Conservation (phyloP, 495 filamentous ascomycete genomes). For the Hypoxylon trugodes region DNA sequence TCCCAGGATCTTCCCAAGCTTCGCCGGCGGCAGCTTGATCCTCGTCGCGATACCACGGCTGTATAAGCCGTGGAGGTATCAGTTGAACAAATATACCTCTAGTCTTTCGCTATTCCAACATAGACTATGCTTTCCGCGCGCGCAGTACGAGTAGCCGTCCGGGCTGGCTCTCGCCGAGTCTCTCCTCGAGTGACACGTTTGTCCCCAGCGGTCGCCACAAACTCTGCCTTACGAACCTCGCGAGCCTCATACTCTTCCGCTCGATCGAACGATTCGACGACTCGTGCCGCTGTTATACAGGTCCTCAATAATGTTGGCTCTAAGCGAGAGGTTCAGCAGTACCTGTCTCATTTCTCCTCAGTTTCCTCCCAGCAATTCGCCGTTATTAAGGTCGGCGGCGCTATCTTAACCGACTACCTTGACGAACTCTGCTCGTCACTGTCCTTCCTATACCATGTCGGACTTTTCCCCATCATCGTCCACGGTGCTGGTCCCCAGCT, state of each 20-base stretch:
- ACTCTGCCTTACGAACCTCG: conserved; percentile 39
- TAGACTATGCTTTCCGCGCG: conserved; percentile 30
- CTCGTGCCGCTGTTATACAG: conserved; percentile 90
- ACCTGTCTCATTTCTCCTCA: conserved; percentile 96
- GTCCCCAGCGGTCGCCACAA: conserved; percentile 36
- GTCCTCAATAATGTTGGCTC: conserved; percentile 95
- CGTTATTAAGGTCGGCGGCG: conserved; percentile 98
- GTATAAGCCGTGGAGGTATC: conserved; percentile 38
- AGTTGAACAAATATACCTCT: conserved; percentile 13
- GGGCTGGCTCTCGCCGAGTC: conserved; percentile 55
- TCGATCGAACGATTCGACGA: conserved; percentile 60
- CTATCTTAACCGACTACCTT: conserved; percentile 94
- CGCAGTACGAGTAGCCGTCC: conserved; percentile 42
- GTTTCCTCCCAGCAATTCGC: conserved; percentile 98
- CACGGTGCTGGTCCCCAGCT: conserved; percentile 97
- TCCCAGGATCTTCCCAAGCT: conserved; percentile 29
- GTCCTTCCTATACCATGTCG: conserved; percentile 93
- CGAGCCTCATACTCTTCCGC: conserved; percentile 45
- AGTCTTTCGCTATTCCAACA: conserved; percentile 8
- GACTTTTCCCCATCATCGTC: conserved; percentile 94
- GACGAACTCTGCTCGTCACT: conserved; percentile 87
- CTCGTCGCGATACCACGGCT: conserved; percentile 38
- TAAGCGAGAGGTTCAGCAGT: conserved; percentile 97
- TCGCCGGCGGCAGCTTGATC: conserved; percentile 36
- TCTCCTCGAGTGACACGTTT: conserved; percentile 48